Evolutionary conservation across 2,329 filamentous ascomycete species (phyloP).

Genomic region (Xylaria sp.): DNA sequence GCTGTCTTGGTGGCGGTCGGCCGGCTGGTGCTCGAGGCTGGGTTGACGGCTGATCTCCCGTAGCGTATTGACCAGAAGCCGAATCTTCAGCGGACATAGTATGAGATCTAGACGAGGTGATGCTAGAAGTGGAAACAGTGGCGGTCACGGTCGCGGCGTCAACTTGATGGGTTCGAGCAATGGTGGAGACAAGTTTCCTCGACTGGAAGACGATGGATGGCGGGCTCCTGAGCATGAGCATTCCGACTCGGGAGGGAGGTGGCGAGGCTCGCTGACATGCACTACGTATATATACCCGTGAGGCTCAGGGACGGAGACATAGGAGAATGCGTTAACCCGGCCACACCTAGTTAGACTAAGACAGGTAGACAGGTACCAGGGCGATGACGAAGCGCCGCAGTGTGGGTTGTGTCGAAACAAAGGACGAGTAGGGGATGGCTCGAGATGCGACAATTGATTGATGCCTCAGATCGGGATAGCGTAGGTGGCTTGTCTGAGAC

Average conservation of each 20-base stretch:
- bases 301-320: constrained; percentile 41
- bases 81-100: constrained; percentile 47
- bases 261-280: constrained; percentile 41
- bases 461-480: not conserved
- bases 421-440: not conserved
- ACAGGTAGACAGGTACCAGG: not conserved
- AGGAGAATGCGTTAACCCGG: constrained; percentile 31
- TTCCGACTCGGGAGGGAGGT: constrained; percentile 51
- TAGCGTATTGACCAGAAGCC: constrained; percentile 32
- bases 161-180: constrained; percentile 46
- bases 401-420: not conserved
- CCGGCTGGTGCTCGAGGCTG: constrained; percentile 50
- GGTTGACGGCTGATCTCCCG: constrained; percentile 56
- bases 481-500: not conserved
- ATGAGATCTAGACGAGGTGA: constrained; percentile 36
- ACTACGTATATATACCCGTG: constrained; percentile 45
- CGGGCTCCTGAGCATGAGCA: constrained; percentile 63
- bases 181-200: constrained; percentile 54
- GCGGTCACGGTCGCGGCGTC: constrained; percentile 29
- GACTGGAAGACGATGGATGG: constrained; percentile 55
- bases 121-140: constrained; percentile 14
- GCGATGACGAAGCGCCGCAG: constrained; percentile 30
- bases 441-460: not conserved
- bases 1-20: constrained; percentile 46
- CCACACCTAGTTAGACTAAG: constrained; percentile 19